A percentile compares a stretch with the other conserved stretches of the same genome.
phyloP scores from a whole-genome alignment of 768 basidiomycete species.

The Rhizopogon vulgaris region DNA sequence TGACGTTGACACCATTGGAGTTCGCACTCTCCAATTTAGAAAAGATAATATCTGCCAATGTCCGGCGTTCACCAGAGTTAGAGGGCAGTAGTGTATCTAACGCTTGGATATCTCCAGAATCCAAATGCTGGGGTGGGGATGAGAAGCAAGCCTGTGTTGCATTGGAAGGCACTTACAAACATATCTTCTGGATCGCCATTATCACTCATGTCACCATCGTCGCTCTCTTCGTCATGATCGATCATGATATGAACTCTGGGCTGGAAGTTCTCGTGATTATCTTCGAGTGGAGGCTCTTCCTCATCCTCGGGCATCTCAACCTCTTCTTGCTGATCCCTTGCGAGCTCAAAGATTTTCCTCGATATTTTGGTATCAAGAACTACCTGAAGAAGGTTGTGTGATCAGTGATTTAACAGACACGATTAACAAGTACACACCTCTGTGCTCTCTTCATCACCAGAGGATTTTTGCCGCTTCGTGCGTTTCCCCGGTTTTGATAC shows the following conservation, averaged over 20 bases:
- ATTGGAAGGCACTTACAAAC: slow-evolving; percentile 39
- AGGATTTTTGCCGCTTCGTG: slow-evolving; percentile 47
- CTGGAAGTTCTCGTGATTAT: slow-evolving; percentile 25
- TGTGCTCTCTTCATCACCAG: slow-evolving; percentile 46
- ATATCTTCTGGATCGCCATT: slow-evolving; percentile 54
- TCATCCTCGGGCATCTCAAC: slow-evolving; percentile 60
- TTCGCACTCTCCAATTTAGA: slow-evolving; percentile 71
- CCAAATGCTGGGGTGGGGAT: slow-evolving; percentile 61
- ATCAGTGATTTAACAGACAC: slow-evolving; percentile 1
- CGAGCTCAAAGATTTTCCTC: slow-evolving; percentile 84
- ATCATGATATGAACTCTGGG: slow-evolving; percentile 35
- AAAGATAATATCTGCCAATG: slow-evolving; percentile 96
- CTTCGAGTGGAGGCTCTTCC: slow-evolving; percentile 33
- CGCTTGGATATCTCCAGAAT: slow-evolving; percentile 81
- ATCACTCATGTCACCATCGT: slow-evolving; percentile 31
- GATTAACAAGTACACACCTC: slow-evolving; percentile 38
- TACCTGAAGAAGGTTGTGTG: slow-evolving; percentile 33
- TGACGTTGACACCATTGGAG: slow-evolving; percentile 47
- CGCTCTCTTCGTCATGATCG: slow-evolving; percentile 40
- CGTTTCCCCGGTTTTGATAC: slow-evolving; percentile 73
- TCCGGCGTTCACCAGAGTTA: slow-evolving; percentile 70
- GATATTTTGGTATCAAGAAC: slow-evolving; percentile 80
- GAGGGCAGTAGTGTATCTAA: slow-evolving; percentile 77
- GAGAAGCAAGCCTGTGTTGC: slow-evolving; percentile 3
- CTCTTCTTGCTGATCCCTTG: slow-evolving; percentile 90